Evolutionary conservation across 495 filamentous ascomycete species (phyloP).

Genomic region (Neurospora intermedia): DNA sequence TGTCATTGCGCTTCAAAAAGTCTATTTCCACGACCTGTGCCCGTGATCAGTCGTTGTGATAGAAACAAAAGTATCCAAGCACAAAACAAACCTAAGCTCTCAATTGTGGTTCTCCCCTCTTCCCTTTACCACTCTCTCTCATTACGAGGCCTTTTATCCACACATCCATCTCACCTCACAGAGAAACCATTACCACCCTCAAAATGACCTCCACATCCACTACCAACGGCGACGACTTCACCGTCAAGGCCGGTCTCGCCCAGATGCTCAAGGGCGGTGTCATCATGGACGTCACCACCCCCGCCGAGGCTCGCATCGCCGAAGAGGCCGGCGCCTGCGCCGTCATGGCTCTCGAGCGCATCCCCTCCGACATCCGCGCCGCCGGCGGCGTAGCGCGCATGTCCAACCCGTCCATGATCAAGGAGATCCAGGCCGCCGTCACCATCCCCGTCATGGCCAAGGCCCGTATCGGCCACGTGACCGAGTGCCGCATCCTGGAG

Average conservation of each 20-base stretch:
- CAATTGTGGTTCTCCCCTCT: not conserved
- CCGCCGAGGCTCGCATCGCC: slow-evolving; percentile 89
- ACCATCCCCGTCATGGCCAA: slow-evolving; percentile 99
- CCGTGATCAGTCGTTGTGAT: not conserved
- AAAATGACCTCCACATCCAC: slow-evolving; percentile 9
- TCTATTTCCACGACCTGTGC: not conserved
- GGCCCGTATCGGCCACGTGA: slow-evolving; percentile 93
- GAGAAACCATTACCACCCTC: not conserved
- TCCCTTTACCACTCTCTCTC: not conserved
- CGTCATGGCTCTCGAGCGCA: slow-evolving; percentile 97
- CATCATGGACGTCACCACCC: slow-evolving; percentile 98
- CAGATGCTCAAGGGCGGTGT: slow-evolving; percentile 98
- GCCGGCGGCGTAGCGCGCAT: slow-evolving; percentile 93
- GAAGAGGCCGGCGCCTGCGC: slow-evolving; percentile 93
- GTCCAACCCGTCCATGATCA: slow-evolving; percentile 93
- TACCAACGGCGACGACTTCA: slow-evolving; percentile 36
- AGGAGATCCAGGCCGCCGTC: slow-evolving; percentile 91
- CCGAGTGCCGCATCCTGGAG: slow-evolving; percentile 98
- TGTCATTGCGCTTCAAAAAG: not conserved
- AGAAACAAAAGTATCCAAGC: not conserved
- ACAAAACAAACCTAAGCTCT: not conserved
- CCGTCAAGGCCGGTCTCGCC: slow-evolving; percentile 86
- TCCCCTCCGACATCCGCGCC: slow-evolving; percentile 89
- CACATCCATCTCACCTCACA: not conserved
- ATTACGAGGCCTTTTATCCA: too few species aligned